A percentile compares a stretch with the other conserved stretches of the same genome.
phyloP scores from a whole-genome alignment of 768 basidiomycete species.

The Termitomyces sp. region DNA sequence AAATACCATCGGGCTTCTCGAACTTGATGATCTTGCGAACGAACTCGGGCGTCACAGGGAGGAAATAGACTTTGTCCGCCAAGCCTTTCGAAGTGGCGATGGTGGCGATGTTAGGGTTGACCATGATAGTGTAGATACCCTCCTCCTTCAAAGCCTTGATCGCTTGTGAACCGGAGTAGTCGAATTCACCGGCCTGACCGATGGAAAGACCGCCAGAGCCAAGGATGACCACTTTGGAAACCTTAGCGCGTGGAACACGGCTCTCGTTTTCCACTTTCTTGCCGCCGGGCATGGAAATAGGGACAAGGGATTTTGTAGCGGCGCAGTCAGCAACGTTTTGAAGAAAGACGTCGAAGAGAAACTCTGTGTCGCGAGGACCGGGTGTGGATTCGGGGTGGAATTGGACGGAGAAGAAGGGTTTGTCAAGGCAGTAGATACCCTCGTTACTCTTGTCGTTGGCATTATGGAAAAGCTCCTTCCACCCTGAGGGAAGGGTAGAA shows the following conservation, averaged over 20 bases:
- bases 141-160: slow-evolving; percentile 99
- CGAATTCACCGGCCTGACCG: slow-evolving; percentile 98
- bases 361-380: slow-evolving; percentile 97
- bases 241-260: slow-evolving; percentile 64
- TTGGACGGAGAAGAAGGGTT: slow-evolving; percentile 98
- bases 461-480: slow-evolving; percentile 94
- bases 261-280: slow-evolving; percentile 77
- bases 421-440: slow-evolving; percentile 88
- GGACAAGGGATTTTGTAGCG: slow-evolving; percentile 43
- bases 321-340: slow-evolving; percentile 76
- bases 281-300: slow-evolving; percentile 72
- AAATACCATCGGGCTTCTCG: slow-evolving; percentile 98
- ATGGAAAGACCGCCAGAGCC: slow-evolving; percentile 98
- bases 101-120: slow-evolving; percentile 99
- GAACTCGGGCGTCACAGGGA: slow-evolving; percentile 97
- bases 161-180: slow-evolving; percentile 98
- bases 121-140: slow-evolving; percentile 97
- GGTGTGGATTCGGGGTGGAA: slow-evolving; percentile 98
- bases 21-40: slow-evolving; percentile 98
- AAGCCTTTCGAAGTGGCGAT: slow-evolving; percentile 96
- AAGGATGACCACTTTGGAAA: slow-evolving; percentile 92
- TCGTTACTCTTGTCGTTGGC: slow-evolving; percentile 98
- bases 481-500: slow-evolving; percentile 67
- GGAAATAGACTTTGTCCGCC: slow-evolving; percentile 99
- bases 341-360: slow-evolving; percentile 97